Evolutionary conservation across 163 green algal genomes (phyloP).

Genomic region (Chlamydomonas reinhardtii): DNA sequence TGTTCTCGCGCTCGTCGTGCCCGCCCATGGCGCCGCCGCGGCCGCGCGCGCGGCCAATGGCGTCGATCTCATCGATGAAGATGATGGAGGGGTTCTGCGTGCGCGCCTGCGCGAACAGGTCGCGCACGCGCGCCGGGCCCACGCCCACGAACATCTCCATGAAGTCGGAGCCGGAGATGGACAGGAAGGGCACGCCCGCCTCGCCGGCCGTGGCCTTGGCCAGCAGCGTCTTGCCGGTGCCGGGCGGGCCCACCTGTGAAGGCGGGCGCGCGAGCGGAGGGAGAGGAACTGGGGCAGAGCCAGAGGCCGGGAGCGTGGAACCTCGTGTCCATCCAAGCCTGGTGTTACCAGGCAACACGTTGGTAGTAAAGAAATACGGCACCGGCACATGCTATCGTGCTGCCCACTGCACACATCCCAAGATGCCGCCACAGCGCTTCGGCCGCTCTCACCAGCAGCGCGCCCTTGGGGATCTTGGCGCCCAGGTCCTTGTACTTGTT

Average conservation of each 20-base stretch:
- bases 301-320: background rate
- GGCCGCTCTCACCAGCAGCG: slow-evolving; percentile 73
- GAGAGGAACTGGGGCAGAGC: background rate
- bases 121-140: slow-evolving; percentile 90
- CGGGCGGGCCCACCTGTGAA: slow-evolving; percentile 76
- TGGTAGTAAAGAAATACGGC: too few species aligned
- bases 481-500: slow-evolving; percentile 91
- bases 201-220: slow-evolving; percentile 95
- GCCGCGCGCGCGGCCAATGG: slow-evolving; percentile 92
- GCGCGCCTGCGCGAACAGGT: slow-evolving; percentile 92
- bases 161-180: slow-evolving; percentile 93
- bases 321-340: too few species aligned
- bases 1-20: slow-evolving; percentile 99
- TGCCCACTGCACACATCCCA: too few species aligned
- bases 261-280: too few species aligned
- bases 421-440: too few species aligned
- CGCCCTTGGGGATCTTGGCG: slow-evolving; percentile 91
- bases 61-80: slow-evolving; percentile 99
- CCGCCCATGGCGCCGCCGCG: slow-evolving; percentile 84
- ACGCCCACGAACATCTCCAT: slow-evolving; percentile 99
- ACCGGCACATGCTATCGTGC: too few species aligned
- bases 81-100: slow-evolving; percentile 95
- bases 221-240: slow-evolving; percentile 99
- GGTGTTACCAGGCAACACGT: too few species aligned
- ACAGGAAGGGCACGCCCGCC: slow-evolving; percentile 90